Evolutionary conservation across 2,329 filamentous ascomycete genomes (phyloP), one percentile per base, ranked within the genome.

Genomic region (Xylaria sp.): DNA sequence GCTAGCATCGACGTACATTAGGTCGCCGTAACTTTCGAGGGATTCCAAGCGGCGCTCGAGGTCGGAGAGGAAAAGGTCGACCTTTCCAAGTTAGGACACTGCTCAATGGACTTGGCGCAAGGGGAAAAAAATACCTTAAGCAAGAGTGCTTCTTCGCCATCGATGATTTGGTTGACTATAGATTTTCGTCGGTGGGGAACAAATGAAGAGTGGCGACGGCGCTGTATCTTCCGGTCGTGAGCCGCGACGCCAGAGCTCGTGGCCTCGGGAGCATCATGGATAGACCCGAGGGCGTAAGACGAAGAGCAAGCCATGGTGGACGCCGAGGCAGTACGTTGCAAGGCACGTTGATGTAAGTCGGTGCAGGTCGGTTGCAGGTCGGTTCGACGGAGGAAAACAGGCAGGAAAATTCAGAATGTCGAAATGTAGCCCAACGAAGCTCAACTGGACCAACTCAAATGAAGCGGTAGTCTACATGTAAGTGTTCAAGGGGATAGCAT

Each of bases 41-140:
- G 94, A 92, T 77, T 97, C 94, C 56, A 99, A 85, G 63, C 95
- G 90, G 73, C 92, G 88, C 81, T 97, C 94, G 52, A 99, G 86
- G 79, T 98, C 94, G 48, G 91, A 87, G 65, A 99, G 86, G 80
- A 97, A 96, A 60, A 92, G 82, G 77, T 96, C 93, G 60, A 96
- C 88, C 89, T 91, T 23, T 37, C 44, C 8, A 5, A 57, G 20
- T 73, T 54, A 73, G 67, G 15, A 44, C 2, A 50, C 50, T 12
- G 23, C 52, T 55, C 2, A 8, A 31, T 12, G 5, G 15, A 23
- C 7, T 6, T 31, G 7, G 18, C n/a, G 8, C 41, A 20, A 39
- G 1, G 39, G 54, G 13, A 13, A 6, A 23, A 48, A 70, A 73
- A 34, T 74, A 87, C 84, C 83, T 87, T 90, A 63, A 91, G 82